Evolutionary conservation across 2,329 filamentous ascomycete species (phyloP), one percentile per base, ranked within the genome.

Genomic region (Thelonectria olida): DNA sequence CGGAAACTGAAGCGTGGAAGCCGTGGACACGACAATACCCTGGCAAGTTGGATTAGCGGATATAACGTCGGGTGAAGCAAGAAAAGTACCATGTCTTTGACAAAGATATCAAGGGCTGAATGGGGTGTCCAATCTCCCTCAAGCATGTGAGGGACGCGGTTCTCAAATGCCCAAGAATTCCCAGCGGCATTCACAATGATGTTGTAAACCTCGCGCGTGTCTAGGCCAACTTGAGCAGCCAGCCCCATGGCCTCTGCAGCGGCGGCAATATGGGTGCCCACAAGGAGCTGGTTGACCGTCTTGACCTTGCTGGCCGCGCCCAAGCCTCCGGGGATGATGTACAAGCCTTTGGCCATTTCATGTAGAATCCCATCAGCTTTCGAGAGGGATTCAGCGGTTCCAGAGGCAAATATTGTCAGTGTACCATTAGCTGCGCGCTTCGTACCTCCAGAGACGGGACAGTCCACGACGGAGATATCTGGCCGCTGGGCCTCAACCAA

Each of bases 351-450:
- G 1, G 90, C 85, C 81, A 93, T 86, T 65, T 85, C 84, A 51
- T 86, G 80, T 2, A 93, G 80, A 1, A 93, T 75, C 47, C 81
- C 82, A 17, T 81, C 81, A 1, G 84, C 88, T 56, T 83, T 84
- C 28, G 82, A 78, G 1, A 92, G 75, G 4, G 86, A 85, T 2
- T 79, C 81, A 1, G 85, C 81, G 0, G 84, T 79, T 0, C 83
- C 89, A 3, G 88, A 87, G 0, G 89, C 89, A 85, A 94, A 92
- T 71, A 94, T 93, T 5, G 89, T 90, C 38, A 91, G 75, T 0
- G 87, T 89, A 2, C 88, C 88, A 49, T 86, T 81, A 1, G 85
- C 87, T 1, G 88, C 88, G 4, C 72, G 50, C 1, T 54, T 63
- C 0, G 69, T 67, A n/a, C 72, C 72, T 1, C 71, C 72, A 1